Evolutionary conservation across 1,284 basidiomycete genomes (phyloP), one percentile per base, ranked within the genome.

Genomic region (Gastroboletus turbinatus): DNA sequence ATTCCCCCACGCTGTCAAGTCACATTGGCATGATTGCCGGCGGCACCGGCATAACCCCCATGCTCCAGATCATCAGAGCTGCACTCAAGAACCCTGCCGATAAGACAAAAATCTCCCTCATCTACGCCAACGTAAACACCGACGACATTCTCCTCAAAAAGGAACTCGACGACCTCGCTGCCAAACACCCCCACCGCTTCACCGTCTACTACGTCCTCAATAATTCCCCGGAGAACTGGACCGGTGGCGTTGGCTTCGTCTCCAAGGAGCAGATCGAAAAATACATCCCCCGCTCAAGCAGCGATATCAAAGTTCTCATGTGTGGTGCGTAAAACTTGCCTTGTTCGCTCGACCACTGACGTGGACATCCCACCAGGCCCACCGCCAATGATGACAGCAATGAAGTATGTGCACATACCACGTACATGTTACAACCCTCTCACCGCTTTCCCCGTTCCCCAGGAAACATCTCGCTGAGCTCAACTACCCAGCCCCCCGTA

Each of bases 1-100:
- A 95, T 75, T 67, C 75, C 55, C 81, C 84, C n/a, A 78, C 78
- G 48, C 78, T 94, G 39, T 82, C 88, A 23, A 79, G 80, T 60
- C 84, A 90, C 65, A 77, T 99, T 57, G 92, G 94, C 67, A 96
- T 99, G 95, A 96, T 99, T 65, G 96, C 96, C 21, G 96, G 96
- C 44, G 90, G 90, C 27, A 92, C 96, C 5, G 96, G 96, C 60
- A 96, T 99, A 72, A 98, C 97, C 0, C 96, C 96, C 64, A 96
- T 97, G 94, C 87, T 96, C 65, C 97, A 98, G 75, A 94, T 99
- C 78, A 90, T 98, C 75, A 86, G 89, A 60, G 91, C 94, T 27
- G 85, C 87, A 11, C 82, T 96, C 69, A 90, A 92, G 75, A 92
- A 96, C 78, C 85, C 91, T 8, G 70, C 75, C 46, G 96, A 98